These are phyloP conservation scores for Talaromyces sp. DNA, from an alignment of 2,329 filamentous ascomycete species.

Conservation along the genomic window DNA sequence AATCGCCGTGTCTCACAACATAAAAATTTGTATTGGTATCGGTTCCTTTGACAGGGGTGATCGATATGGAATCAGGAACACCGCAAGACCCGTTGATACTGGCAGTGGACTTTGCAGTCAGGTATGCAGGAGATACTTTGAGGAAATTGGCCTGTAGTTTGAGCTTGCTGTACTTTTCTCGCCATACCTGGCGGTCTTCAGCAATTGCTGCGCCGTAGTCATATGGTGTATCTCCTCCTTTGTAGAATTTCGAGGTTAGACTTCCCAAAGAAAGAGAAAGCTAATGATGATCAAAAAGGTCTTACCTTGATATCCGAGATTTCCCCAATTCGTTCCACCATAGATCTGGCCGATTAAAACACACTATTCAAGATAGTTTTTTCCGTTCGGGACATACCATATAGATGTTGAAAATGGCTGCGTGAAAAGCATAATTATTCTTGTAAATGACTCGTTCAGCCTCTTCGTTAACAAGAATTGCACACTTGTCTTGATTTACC, in stretches of 20 bases:
- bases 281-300: too few relatives aligned
- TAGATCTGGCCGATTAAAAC: conserved; percentile 41
- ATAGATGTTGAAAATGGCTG: not conserved
- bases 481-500: not conserved
- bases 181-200: conserved; percentile 62
- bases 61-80: conserved; percentile 52
- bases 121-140: conserved; percentile 65
- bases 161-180: conserved; percentile 74
- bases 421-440: not conserved
- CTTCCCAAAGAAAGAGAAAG: too few relatives aligned
- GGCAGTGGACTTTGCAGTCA: conserved; percentile 54
- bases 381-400: not conserved
- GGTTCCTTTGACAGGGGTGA: conserved; percentile 59
- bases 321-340: conserved; percentile 68
- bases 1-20: conserved; percentile 62
- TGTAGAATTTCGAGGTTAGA: conserved; percentile 35
- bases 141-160: conserved; percentile 74
- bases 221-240: conserved; percentile 59
- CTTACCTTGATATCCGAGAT: conserved; percentile 48
- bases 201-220: conserved; percentile 61
- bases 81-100: conserved; percentile 38
- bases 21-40: conserved; percentile 57
- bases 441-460: not conserved
- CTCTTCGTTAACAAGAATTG: not conserved
- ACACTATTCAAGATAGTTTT: not conserved